A percentile compares a stretch with the other conserved stretches of the same genome.
These are phyloP conservation scores for Podospora conica DNA, from an alignment of 495 filamentous ascomycete species.

Conservation along the genomic window DNA sequence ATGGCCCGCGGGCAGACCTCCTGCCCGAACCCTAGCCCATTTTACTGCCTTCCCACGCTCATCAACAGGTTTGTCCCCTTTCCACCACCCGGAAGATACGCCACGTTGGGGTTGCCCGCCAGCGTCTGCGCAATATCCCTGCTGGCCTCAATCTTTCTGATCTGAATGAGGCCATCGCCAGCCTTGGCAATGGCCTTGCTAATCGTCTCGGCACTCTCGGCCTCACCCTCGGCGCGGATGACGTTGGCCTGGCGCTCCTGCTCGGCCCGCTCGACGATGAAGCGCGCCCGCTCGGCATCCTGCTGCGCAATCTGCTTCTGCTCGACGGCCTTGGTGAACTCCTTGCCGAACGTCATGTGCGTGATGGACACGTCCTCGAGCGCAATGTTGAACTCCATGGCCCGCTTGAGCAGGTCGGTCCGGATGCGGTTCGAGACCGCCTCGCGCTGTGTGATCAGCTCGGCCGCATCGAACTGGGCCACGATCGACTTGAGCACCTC, in stretches of 20 bases:
- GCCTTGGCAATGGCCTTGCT: slow-evolving; percentile 84
- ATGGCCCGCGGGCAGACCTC: slow-evolving; percentile 7
- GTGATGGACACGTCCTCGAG: slow-evolving; percentile 99
- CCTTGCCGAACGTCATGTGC: slow-evolving; percentile 99
- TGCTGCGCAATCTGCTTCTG: slow-evolving; percentile 99
- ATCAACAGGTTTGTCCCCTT: slow-evolving; percentile 58
- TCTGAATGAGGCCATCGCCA: slow-evolving; percentile 89
- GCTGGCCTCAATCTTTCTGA: slow-evolving; percentile 93
- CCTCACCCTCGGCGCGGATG: slow-evolving; percentile 95
- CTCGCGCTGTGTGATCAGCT: slow-evolving; percentile 98
- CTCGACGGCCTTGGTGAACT: slow-evolving; percentile 97
- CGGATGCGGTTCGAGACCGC: slow-evolving; percentile 94
- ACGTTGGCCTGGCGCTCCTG: slow-evolving; percentile 98
- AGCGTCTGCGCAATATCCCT: slow-evolving; percentile 92
- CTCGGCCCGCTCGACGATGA: slow-evolving; percentile 98
- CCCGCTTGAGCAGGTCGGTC: slow-evolving; percentile 87
- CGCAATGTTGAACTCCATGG: slow-evolving; percentile 97
- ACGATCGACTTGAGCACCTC: slow-evolving; percentile 99
- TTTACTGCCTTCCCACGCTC: slow-evolving; percentile 40
- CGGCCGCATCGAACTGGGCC: slow-evolving; percentile 97
- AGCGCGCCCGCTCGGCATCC: slow-evolving; percentile 92
- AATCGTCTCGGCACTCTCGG: slow-evolving; percentile 93
- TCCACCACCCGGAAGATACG: slow-evolving; percentile 79
- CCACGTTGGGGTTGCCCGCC: slow-evolving; percentile 87
- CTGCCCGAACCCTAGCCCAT: background rate